Evolutionary conservation across 2,329 filamentous ascomycete genomes (phyloP).

Genomic region (Stromatinia cepivora): DNA sequence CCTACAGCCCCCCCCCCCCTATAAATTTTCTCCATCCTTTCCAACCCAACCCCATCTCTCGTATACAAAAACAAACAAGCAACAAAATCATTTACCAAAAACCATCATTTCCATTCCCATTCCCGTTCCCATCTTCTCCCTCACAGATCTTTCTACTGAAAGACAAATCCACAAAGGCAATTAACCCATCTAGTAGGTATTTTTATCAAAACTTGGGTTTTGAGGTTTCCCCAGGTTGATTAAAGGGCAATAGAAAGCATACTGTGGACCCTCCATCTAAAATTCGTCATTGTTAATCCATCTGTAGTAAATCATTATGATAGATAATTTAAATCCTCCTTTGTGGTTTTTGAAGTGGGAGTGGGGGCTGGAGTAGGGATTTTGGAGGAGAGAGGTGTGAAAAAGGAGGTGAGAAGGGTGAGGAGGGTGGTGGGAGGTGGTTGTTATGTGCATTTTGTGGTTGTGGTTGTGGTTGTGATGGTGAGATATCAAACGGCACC

Average conservation of each 20-base stretch:
- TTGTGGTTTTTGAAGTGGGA: slow-evolving; percentile 1
- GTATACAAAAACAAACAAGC: slow-evolving; percentile 12
- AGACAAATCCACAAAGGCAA: background rate
- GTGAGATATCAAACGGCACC: background rate
- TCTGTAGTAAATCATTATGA: slow-evolving; percentile 1
- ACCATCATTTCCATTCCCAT: too few relatives aligned
- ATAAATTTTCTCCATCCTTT: background rate
- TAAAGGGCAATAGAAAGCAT: slow-evolving; percentile 1
- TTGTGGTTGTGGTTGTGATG: background rate
- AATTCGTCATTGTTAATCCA: background rate
- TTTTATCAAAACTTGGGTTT: too few relatives aligned
- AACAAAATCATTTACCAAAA: background rate
- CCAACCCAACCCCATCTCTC: background rate
- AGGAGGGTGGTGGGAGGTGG: slow-evolving; percentile 12
- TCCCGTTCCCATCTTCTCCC: background rate
- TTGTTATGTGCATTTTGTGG: slow-evolving; percentile 46
- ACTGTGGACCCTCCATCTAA: slow-evolving; percentile 9
- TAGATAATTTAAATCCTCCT: slow-evolving; percentile 4
- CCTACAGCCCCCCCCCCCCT: background rate
- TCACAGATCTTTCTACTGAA: slow-evolving; percentile 1
- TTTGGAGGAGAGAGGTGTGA: background rate
- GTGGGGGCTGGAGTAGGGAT: slow-evolving; percentile 8
- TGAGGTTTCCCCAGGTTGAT: too few relatives aligned
- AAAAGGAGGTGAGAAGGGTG: slow-evolving; percentile 6
- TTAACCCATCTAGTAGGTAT: too few relatives aligned